A percentile compares a stretch with the other conserved stretches of the same genome.
Conservation (phyloP, 192 early-diverging fungal genomes). For the Backusella psychrophila region DNA sequence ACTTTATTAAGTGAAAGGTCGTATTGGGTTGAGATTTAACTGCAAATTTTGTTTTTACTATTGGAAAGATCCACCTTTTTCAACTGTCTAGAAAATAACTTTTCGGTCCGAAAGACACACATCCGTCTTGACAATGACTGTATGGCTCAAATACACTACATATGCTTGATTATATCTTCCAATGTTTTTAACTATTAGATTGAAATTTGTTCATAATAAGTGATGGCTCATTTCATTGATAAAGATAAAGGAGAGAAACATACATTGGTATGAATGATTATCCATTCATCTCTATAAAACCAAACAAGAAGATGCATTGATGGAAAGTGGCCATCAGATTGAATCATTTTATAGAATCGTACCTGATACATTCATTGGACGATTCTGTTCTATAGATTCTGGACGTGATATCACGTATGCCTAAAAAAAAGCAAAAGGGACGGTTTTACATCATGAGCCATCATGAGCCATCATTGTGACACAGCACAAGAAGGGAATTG, state of each 20-base stretch:
- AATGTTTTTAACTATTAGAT: no score
- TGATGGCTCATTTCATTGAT: neutral
- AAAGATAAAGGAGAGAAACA: neutral
- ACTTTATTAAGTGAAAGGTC: no score
- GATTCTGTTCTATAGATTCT: neutral
- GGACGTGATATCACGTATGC: no score
- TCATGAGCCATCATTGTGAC: neutral
- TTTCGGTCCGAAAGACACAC: neutral
- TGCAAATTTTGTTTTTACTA: neutral
- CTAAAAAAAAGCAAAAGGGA: neutral
- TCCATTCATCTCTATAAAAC: no score
- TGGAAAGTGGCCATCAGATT: no score
- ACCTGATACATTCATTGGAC: neutral
- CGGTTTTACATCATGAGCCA: neutral
- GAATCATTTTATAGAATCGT: neutral
- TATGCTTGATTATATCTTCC: no score
- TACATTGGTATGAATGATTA: neutral
- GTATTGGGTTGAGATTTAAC: neutral
- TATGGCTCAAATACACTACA: neutral
- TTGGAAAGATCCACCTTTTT: neutral
- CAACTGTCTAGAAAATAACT: no score
- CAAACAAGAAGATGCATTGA: no score
- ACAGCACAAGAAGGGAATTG: neutral
- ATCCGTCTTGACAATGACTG: neutral
- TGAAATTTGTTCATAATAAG: neutral